Conservation (phyloP, 148 eudicot species). For the Cornus kousa region DNA sequence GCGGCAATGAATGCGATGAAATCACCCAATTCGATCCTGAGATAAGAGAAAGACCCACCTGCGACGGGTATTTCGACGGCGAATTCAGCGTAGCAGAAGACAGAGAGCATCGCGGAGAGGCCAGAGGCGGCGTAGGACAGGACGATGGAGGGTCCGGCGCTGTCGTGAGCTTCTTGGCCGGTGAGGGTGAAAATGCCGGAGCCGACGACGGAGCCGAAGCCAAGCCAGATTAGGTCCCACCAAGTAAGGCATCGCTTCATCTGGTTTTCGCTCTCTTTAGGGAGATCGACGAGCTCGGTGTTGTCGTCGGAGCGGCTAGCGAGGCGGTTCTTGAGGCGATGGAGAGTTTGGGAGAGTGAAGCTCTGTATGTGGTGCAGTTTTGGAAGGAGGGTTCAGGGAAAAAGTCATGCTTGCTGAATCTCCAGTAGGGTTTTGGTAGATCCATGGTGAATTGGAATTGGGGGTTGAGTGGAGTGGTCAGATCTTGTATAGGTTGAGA, state of each 20-base stretch:
- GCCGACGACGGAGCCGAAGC: constrained; percentile 85
- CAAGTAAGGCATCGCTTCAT: constrained; percentile 61
- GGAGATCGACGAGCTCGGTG: constrained; percentile 41
- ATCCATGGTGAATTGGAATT: constrained; percentile 9
- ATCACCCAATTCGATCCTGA: constrained; percentile 82
- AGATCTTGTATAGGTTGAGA: neutral
- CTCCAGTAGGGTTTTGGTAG: constrained; percentile 44
- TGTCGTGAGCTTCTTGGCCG: constrained; percentile 68
- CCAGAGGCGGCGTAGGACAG: constrained; percentile 82
- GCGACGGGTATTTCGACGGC: constrained; percentile 86
- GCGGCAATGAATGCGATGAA: constrained; percentile 88
- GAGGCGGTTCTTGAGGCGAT: constrained; percentile 61
- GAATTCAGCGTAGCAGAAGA: constrained; percentile 86
- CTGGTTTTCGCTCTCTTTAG: constrained; percentile 39
- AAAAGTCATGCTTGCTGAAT: constrained; percentile 65
- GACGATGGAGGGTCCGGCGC: constrained; percentile 79
- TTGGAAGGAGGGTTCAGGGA: constrained; percentile 71
- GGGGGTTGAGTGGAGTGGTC: neutral
- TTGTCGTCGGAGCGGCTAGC: constrained; percentile 58
- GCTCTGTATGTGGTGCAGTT: constrained; percentile 41
- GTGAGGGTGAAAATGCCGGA: constrained; percentile 85
- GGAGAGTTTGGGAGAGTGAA: constrained; percentile 42
- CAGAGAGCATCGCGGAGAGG: constrained; percentile 81
- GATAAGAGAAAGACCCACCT: constrained; percentile 86
- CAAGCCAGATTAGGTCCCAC: constrained; percentile 84